Evolutionary conservation across 306 rosid species (phyloP).

Genomic region (Trifolium pratense): DNA sequence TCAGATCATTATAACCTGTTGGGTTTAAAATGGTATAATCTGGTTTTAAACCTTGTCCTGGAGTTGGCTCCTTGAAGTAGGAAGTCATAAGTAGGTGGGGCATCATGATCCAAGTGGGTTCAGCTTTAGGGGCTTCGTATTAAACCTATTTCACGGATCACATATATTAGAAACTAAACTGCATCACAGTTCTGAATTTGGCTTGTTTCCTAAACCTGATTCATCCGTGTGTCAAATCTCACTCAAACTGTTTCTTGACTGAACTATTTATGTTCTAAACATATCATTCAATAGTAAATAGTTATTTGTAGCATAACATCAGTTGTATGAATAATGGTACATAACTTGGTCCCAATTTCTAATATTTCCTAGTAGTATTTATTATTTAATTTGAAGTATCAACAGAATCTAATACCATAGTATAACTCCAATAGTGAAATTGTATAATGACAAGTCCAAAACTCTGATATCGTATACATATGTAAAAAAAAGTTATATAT

Average conservation of each 20-base stretch:
- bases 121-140: background rate
- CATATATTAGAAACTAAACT: constrained; percentile 4
- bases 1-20: background rate
- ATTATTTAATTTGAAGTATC: background rate
- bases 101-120: constrained; percentile 1
- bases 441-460: constrained; percentile 10
- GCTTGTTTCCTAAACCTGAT: background rate
- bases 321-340: background rate
- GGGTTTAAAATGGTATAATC: constrained; percentile 4
- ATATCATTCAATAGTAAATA: background rate
- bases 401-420: background rate
- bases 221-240: constrained; percentile 22
- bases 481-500: background rate
- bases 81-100: constrained; percentile 8
- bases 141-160: constrained; percentile 10
- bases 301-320: background rate
- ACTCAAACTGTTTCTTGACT: background rate
- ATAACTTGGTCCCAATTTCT: background rate
- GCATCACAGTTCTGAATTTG: constrained; percentile 4
- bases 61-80: constrained; percentile 21
- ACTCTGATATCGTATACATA: background rate
- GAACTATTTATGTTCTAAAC: constrained; percentile 21
- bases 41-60: background rate
- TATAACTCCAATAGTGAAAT: constrained; percentile 1
- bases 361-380: background rate